Conservation (phyloP, 1,284 basidiomycete species). For the Ceratobasidium theobromae region DNA sequence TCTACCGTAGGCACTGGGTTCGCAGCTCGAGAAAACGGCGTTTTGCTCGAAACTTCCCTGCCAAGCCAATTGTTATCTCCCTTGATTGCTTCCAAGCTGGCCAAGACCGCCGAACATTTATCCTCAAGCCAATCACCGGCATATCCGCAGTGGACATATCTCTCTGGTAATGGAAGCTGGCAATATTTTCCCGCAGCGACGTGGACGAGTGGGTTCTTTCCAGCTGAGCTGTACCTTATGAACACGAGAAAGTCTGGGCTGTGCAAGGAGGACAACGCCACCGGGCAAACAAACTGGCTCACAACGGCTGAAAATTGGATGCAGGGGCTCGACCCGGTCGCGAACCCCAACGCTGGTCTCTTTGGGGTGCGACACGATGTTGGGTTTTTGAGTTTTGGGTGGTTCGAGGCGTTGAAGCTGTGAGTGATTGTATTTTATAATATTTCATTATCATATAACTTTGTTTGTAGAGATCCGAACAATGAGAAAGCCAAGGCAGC, state of each 20-base stretch:
- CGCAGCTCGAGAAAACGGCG: neutral
- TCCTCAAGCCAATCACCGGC: constrained; percentile 43
- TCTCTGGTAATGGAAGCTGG: constrained; percentile 51
- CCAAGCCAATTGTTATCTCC: constrained; percentile 55
- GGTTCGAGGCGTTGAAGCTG: constrained; percentile 56
- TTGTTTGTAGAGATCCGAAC: constrained; percentile 42
- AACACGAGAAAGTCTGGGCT: constrained; percentile 52
- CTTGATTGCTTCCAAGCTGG: constrained; percentile 56
- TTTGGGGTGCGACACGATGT: constrained; percentile 59
- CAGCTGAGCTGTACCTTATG: constrained; percentile 59
- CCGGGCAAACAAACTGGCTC: constrained; percentile 52
- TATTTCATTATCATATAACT: neutral
- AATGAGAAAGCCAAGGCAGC: constrained; percentile 47
- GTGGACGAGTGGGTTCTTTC: constrained; percentile 73
- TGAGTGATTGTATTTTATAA: constrained; percentile 24
- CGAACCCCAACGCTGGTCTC: constrained; percentile 44
- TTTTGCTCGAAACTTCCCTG: neutral
- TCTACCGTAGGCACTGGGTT: neutral
- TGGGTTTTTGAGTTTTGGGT: constrained; percentile 68
- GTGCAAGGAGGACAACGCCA: constrained; percentile 4
- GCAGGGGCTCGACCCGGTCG: constrained; percentile 53
- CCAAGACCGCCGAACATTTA: constrained; percentile 47
- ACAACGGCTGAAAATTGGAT: constrained; percentile 53
- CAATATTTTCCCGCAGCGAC: constrained; percentile 54
- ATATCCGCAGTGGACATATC: constrained; percentile 62